phyloP scores from a whole-genome alignment of 768 basidiomycete species.

The Pleurotus citrinopileatus region DNA sequence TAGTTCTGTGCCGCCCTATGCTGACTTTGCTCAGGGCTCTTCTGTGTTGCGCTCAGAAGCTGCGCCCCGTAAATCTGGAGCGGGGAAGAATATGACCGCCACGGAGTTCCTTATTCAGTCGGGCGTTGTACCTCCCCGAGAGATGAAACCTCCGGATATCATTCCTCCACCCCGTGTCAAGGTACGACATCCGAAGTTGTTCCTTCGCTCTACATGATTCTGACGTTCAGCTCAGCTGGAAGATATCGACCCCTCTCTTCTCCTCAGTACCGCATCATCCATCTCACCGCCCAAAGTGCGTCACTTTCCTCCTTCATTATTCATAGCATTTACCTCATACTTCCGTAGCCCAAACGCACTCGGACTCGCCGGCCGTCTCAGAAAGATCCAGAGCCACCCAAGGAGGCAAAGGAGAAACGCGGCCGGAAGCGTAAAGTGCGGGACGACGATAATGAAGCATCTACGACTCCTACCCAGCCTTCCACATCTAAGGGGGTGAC shows the following conservation, averaged over 20 bases:
- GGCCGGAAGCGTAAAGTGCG: slow-evolving; percentile 14
- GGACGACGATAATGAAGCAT: slow-evolving; percentile 9
- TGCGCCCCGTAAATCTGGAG: not conserved
- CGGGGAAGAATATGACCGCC: not conserved
- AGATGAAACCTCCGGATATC: slow-evolving; percentile 3
- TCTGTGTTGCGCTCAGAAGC: slow-evolving; percentile 5
- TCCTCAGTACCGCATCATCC: not conserved
- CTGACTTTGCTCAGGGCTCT: not conserved
- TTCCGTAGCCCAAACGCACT: not conserved
- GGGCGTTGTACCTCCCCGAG: slow-evolving; percentile 1
- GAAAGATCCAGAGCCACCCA: slow-evolving; percentile 12
- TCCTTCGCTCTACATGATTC: not conserved
- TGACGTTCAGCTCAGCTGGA: slow-evolving; percentile 35
- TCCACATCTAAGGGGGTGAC: slow-evolving; percentile 9
- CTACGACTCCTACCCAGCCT: not conserved
- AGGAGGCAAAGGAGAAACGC: slow-evolving; percentile 17
- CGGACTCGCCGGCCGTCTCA: slow-evolving; percentile 14
- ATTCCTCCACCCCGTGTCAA: slow-evolving; percentile 31
- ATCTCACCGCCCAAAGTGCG: not conserved
- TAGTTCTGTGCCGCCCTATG: slow-evolving; percentile 2
- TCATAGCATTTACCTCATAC: not conserved
- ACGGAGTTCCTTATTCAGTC: not conserved
- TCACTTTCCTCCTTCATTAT: not conserved
- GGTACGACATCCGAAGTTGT: slow-evolving; percentile 19
- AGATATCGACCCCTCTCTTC: slow-evolving; percentile 27